A percentile compares a stretch with the other conserved stretches of the same genome.
These are phyloP conservation scores for Thraustochytrium aureum DNA, from an alignment of 352 stramenopile genomes.

Conservation along the genomic window DNA sequence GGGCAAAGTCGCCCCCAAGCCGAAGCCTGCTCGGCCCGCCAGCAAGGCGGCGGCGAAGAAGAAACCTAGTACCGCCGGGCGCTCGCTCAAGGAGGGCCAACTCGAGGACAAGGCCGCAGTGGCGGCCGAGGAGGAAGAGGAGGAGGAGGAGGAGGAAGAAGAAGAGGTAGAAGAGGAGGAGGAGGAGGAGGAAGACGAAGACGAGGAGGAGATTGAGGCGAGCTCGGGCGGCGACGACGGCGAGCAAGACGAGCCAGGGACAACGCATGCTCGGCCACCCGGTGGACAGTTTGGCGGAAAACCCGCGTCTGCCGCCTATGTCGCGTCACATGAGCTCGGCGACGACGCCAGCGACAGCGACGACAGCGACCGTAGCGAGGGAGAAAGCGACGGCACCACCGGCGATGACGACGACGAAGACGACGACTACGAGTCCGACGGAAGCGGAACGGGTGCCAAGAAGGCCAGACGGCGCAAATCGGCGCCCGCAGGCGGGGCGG, in stretches of 20 bases:
- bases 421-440: background rate
- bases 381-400: background rate
- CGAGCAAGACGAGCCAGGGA: too few species aligned
- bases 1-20: background rate
- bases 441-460: background rate
- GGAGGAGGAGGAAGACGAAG: slow-evolving; percentile 7
- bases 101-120: background rate
- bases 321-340: background rate
- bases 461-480: background rate
- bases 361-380: background rate
- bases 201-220: slow-evolving; percentile 14
- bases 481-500: background rate
- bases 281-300: too few species aligned
- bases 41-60: background rate
- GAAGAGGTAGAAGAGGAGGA: slow-evolving; percentile 26
- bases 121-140: background rate
- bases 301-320: too few species aligned
- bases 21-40: background rate
- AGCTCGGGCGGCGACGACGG: too few species aligned
- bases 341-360: background rate
- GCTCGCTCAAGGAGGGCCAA: background rate
- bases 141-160: background rate
- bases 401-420: slow-evolving; percentile 30
- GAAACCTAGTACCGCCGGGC: background rate
- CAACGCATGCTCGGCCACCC: too few species aligned